phyloP scores from a whole-genome alignment of 371 early-diverging fungal genomes.

The Lichtheimia ornata region DNA sequence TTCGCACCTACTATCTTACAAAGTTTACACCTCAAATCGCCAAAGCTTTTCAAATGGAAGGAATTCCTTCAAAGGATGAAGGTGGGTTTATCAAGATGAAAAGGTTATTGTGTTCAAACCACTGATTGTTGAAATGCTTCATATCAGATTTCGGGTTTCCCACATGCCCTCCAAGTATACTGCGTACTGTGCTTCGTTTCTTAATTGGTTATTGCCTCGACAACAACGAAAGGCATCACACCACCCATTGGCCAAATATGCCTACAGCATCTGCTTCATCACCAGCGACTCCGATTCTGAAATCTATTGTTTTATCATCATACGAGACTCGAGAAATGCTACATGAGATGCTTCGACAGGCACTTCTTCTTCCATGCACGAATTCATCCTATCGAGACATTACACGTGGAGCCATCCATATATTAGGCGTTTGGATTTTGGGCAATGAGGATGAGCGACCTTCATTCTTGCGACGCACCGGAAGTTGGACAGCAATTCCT shows the following conservation, averaged over 20 bases:
- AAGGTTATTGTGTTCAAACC: background rate
- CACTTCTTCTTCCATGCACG: slow-evolving; percentile 59
- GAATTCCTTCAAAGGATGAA: slow-evolving; percentile 13
- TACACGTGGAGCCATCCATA: slow-evolving; percentile 67
- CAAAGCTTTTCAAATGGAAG: slow-evolving; percentile 39
- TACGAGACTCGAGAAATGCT: slow-evolving; percentile 73
- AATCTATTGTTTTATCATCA: slow-evolving; percentile 66
- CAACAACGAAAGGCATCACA: slow-evolving; percentile 30
- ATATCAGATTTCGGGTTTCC: slow-evolving; percentile 57
- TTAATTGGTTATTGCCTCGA: slow-evolving; percentile 64
- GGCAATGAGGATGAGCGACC: slow-evolving; percentile 72
- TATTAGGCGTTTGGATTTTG: slow-evolving; percentile 74
- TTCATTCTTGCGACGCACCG: slow-evolving; percentile 55
- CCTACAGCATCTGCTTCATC: slow-evolving; percentile 48
- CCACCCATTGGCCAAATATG: slow-evolving; percentile 36
- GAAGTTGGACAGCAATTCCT: slow-evolving; percentile 28
- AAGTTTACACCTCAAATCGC: slow-evolving; percentile 73
- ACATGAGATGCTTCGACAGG: slow-evolving; percentile 77
- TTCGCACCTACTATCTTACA: slow-evolving; percentile 65
- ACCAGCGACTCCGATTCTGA: slow-evolving; percentile 68
- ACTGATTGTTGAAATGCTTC: background rate
- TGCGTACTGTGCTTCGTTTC: slow-evolving; percentile 68
- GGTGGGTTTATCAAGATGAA: background rate
- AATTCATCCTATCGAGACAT: slow-evolving; percentile 64
- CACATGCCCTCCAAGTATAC: slow-evolving; percentile 72